phyloP scores from a whole-genome alignment of 2,329 filamentous ascomycete genomes.

The Fusarium praegraminearum region DNA sequence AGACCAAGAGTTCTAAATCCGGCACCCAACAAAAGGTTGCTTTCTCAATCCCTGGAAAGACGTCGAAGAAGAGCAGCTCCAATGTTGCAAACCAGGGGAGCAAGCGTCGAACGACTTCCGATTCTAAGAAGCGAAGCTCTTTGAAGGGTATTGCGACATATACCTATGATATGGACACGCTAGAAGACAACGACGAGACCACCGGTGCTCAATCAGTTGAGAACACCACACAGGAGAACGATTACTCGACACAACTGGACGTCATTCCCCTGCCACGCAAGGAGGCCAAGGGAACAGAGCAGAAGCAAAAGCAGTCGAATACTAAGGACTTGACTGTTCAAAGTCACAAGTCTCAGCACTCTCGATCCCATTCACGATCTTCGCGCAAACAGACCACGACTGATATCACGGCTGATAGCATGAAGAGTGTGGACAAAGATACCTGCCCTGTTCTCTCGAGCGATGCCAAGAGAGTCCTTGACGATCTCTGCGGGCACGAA shows the following conservation, averaged over 20 bases:
- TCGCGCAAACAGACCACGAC: slow-evolving; percentile 46
- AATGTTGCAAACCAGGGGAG: slow-evolving; percentile 58
- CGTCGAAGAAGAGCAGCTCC: slow-evolving; percentile 47
- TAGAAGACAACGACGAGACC: slow-evolving; percentile 53
- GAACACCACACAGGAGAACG: slow-evolving; percentile 53
- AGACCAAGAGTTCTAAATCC: slow-evolving; percentile 46
- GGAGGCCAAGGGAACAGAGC: slow-evolving; percentile 33
- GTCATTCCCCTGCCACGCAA: slow-evolving; percentile 46
- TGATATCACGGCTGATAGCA: slow-evolving; percentile 42
- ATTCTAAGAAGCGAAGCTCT: slow-evolving; percentile 39
- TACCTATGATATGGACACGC: slow-evolving; percentile 43
- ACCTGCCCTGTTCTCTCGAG: slow-evolving; percentile 62
- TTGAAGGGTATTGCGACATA: slow-evolving; percentile 40
- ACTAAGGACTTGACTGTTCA: slow-evolving; percentile 41
- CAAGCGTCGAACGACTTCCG: slow-evolving; percentile 53
- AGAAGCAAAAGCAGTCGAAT: slow-evolving; percentile 39
- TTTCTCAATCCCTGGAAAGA: slow-evolving; percentile 57
- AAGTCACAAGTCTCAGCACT: slow-evolving; percentile 45
- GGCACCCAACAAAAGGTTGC: slow-evolving; percentile 54
- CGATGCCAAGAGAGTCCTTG: slow-evolving; percentile 65
- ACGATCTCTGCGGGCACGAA: slow-evolving; percentile 66
- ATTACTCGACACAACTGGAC: slow-evolving; percentile 51
- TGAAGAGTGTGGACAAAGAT: slow-evolving; percentile 47
- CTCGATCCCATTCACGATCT: slow-evolving; percentile 44
- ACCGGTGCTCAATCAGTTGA: slow-evolving; percentile 53